Conservation (phyloP, 148 eudicot species). For the Dysphania ambrosioides region DNA sequence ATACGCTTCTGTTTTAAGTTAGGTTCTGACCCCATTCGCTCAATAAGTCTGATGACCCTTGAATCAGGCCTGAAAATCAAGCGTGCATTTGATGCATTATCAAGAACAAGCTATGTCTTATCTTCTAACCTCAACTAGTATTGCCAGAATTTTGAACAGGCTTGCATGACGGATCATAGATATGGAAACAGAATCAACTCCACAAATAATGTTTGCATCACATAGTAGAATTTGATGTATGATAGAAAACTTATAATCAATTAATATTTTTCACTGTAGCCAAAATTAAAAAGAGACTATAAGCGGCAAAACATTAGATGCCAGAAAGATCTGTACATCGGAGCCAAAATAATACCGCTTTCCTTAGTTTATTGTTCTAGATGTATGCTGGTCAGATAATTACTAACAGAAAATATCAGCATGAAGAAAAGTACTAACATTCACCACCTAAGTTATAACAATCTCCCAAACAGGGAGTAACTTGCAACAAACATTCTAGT, state of each 20-base stretch:
- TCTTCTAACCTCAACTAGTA: neutral
- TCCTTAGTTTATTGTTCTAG: neutral
- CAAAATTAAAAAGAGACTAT: neutral
- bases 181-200: neutral
- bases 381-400: neutral
- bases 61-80: constrained; percentile 71
- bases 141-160: neutral
- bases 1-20: constrained; percentile 69
- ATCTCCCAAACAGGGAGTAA: neutral
- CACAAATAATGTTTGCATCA: neutral
- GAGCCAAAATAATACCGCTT: neutral
- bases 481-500: neutral
- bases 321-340: neutral
- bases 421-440: neutral
- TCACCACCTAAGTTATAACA: neutral
- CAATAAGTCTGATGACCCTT: constrained; percentile 71
- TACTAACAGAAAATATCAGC: neutral
- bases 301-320: neutral
- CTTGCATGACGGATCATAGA: neutral
- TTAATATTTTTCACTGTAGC: neutral
- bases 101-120: neutral
- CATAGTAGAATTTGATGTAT: neutral
- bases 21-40: constrained; percentile 69
- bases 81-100: constrained; percentile 6
- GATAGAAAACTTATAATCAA: neutral